These are phyloP conservation scores for Russula sp. DNA, from an alignment of 768 basidiomycete genomes.

Conservation along the genomic window DNA sequence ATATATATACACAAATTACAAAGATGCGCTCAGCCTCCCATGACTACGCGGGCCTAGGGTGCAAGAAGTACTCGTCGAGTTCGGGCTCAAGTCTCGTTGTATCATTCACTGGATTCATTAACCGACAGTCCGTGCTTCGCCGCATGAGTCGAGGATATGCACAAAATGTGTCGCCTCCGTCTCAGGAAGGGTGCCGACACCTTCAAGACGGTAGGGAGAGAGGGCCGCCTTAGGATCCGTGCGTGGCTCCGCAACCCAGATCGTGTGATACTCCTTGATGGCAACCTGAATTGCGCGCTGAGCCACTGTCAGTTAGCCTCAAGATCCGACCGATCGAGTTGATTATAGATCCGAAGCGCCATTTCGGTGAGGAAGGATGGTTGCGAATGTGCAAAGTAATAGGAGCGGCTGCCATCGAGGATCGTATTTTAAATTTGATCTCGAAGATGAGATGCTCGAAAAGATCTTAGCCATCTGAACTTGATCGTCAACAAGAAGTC, in stretches of 20 bases:
- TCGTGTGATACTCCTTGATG: slow-evolving; percentile 97
- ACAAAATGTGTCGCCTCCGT: slow-evolving; percentile 99
- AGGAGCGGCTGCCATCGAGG: slow-evolving; percentile 90
- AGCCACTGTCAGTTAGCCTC: slow-evolving; percentile 85
- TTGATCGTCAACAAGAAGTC: slow-evolving; percentile 92
- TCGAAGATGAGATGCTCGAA: slow-evolving; percentile 99
- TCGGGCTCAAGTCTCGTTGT: slow-evolving; percentile 75
- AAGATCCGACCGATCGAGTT: slow-evolving; percentile 79
- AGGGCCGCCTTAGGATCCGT: slow-evolving; percentile 93
- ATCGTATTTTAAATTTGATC: slow-evolving; percentile 96
- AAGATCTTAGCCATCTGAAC: slow-evolving; percentile 97
- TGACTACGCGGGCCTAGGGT: slow-evolving; percentile 96
- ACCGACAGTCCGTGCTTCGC: slow-evolving; percentile 88
- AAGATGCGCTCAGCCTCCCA: too few relatives aligned
- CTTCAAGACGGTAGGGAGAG: slow-evolving; percentile 90
- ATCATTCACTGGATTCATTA: slow-evolving; percentile 94
- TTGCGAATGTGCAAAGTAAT: slow-evolving; percentile 93
- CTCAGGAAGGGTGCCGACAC: slow-evolving; percentile 94
- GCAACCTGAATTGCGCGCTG: slow-evolving; percentile 92
- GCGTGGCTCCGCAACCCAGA: slow-evolving; percentile 94
- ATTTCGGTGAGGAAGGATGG: slow-evolving; percentile 99
- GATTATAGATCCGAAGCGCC: slow-evolving; percentile 96
- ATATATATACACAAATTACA: too few relatives aligned
- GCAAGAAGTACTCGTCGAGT: slow-evolving; percentile 95
- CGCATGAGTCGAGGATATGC: slow-evolving; percentile 93